Evolutionary conservation across 129 eudicot genomes (phyloP), one percentile per base, ranked within the genome.

Genomic region (Solidago caesia): DNA sequence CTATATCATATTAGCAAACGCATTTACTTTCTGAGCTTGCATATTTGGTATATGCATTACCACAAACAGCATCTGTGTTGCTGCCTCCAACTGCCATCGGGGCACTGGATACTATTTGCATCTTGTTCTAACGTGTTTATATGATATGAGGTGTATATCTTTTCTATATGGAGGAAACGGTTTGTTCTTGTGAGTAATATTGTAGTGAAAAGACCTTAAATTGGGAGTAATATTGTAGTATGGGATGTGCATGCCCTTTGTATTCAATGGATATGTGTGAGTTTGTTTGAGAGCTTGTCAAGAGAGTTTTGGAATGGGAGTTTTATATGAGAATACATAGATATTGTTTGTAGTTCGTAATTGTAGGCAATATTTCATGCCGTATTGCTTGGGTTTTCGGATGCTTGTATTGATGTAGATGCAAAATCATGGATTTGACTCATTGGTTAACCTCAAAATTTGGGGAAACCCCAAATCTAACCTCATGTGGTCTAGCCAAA

Each of bases 71-170:
- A 62, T 58, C 82, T 45, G 64, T 81, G 65, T 82, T 33, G 79
- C 84, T 85, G 87, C 81, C 84, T 88, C 88, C 85, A 70, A 79
- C 76, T 71, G 88, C 92, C 88, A 75, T 84, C 87, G 84, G 87
- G 93, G 89, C 89, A 85, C 91, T 73, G 83, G 91, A 72, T 78
- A 56, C 73, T 57, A 63, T 80, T 57, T 70, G 82, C 75, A 82
- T 78, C 84, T 81, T 49, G 96, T 85, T 85, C 83, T 76, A 73
- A 80, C 64, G 77, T 67, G 85, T 79, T 85, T 85, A 86, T 89
- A 84, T 82, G 82, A 77, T 82, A 87, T 84, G 84, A 75, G 75
- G 88, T 65, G 70, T 83, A 87, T 82, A 71, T 80, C 73, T 80
- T 73, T 79, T 78, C 75, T 75, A 56, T 68, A 60, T 66, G 79